Evolutionary conservation across 352 stramenopile species (phyloP), one percentile per base, ranked within the genome.

Genomic region (Pythium pyrilobum): DNA sequence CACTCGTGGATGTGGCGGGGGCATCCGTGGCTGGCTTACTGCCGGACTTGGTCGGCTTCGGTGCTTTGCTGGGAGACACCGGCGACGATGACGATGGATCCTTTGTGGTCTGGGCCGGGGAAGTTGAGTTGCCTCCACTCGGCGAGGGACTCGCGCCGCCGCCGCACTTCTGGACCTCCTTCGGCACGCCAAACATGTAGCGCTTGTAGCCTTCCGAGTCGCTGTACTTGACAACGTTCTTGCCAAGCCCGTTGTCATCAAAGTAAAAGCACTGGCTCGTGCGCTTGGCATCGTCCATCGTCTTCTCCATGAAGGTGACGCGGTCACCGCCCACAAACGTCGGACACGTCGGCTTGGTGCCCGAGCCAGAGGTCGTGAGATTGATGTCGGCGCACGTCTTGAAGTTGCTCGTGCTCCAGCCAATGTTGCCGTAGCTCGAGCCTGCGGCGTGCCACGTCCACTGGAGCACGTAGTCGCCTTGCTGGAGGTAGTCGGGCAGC

Each of bases 381-480:
- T 62, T 67, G 41, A 85, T 82, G 20, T 85, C 72, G 2, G 74
- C 74, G 18, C 72, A 85, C 6, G 72, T 74, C 13, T 73, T 70
- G 42, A 75, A 85, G 38, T 78, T 69, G 3, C 53, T 56, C 43
- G 72, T 69, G n/a, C 62, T 61, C 72, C 69, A 82, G 10, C 64
- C 70, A 31, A 81, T 62, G 48, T 82, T 76, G 25, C 74, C 72
- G 43, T 70, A 77, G 43, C 68, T 81, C 37, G 67, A 79, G 20
- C 74, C 74, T 11, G 60, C 72, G 16, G 57, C 54, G 23, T 78
- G 71, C 74, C 74, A 82, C 20, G 69, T 68, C 74, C 71, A 82
- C 52, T 85, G 74, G 44, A 85, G 48, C 31, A 82, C 72, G 37
- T 84, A 84, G 59, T 84, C 73, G 4, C 73, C 73, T 25, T 67